These are phyloP conservation scores for Amauroascus niger DNA, from an alignment of 2,329 filamentous ascomycete species.

Conservation along the genomic window DNA sequence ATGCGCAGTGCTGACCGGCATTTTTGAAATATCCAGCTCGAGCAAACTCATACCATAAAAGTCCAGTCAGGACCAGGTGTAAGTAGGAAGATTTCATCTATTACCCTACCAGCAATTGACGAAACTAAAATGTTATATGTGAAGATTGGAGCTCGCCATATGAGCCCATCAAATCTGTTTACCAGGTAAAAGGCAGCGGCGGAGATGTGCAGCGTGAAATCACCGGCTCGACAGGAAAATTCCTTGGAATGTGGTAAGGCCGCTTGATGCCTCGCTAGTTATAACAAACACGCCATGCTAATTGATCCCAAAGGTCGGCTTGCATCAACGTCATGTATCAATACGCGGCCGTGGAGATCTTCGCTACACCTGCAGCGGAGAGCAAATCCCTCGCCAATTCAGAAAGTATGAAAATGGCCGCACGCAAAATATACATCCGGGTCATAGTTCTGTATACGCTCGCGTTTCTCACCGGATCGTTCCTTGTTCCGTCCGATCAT, in stretches of 20 bases:
- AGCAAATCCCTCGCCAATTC: conserved; percentile 34
- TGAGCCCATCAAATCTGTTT: conserved; percentile 31
- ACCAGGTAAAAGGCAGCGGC: conserved; percentile 26
- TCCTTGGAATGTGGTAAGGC: conserved; percentile 33
- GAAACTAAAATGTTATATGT: not conserved
- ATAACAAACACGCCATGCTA: not conserved
- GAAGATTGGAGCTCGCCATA: conserved; percentile 31
- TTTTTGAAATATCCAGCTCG: conserved; percentile 24
- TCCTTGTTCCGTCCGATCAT: conserved; percentile 38
- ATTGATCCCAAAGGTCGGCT: conserved; percentile 31
- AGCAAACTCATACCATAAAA: conserved; percentile 29
- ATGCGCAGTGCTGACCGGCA: conserved; percentile 21
- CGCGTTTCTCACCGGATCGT: conserved; percentile 34
- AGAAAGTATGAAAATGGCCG: conserved; percentile 39
- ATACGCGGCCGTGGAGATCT: conserved; percentile 37
- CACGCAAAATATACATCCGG: conserved; percentile 36
- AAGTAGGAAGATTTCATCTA: conserved; percentile 8
- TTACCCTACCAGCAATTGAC: not conserved
- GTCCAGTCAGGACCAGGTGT: conserved; percentile 31
- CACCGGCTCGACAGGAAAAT: conserved; percentile 27
- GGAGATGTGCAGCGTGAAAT: conserved; percentile 26
- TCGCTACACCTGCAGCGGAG: conserved; percentile 38
- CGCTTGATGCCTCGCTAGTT: not conserved
- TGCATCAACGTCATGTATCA: conserved; percentile 36
- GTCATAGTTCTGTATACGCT: conserved; percentile 38